These are phyloP conservation scores for Zygosaccharomyces kombuchaensis DNA, from an alignment of 805 yeast species.

Conservation along the genomic window DNA sequence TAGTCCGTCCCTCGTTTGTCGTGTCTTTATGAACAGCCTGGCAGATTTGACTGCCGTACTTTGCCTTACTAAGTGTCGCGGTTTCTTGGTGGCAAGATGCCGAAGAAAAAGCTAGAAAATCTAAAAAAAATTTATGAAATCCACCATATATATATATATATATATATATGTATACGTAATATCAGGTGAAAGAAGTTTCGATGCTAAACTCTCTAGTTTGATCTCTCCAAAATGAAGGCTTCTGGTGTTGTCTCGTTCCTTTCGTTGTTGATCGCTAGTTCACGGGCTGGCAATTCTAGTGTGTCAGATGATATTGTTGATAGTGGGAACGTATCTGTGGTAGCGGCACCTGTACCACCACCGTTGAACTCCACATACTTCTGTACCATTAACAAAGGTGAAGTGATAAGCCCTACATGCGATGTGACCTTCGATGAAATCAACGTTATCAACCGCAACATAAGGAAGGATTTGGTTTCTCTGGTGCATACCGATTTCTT, in stretches of 20 bases:
- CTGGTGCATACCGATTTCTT: conserved; percentile 76
- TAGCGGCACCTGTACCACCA: conserved; percentile 7
- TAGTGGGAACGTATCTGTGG: background rate
- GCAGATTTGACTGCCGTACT: background rate
- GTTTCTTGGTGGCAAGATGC: background rate
- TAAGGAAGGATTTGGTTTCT: conserved; percentile 53
- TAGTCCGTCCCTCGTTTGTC: background rate
- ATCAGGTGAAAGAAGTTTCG: background rate
- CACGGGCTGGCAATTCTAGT: background rate
- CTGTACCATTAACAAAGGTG: conserved; percentile 34
- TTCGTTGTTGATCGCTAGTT: background rate
- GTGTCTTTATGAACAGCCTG: background rate
- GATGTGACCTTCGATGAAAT: conserved; percentile 45
- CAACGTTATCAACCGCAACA: conserved; percentile 45
- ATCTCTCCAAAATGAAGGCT: background rate
- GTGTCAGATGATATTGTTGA: background rate
- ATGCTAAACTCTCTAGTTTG: background rate
- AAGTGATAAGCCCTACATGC: conserved; percentile 34
- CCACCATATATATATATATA: background rate
- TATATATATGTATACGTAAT: background rate
- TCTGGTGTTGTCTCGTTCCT: background rate
- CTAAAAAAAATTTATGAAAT: background rate
- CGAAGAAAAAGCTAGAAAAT: background rate
- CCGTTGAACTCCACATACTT: conserved; percentile 21
- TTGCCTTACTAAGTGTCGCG: background rate